Percentiles rank a stretch among this genome's conserved stretches.
These are phyloP conservation scores for Blastosporella zonata DNA, from an alignment of 1,284 basidiomycete genomes.

Conservation along the genomic window DNA sequence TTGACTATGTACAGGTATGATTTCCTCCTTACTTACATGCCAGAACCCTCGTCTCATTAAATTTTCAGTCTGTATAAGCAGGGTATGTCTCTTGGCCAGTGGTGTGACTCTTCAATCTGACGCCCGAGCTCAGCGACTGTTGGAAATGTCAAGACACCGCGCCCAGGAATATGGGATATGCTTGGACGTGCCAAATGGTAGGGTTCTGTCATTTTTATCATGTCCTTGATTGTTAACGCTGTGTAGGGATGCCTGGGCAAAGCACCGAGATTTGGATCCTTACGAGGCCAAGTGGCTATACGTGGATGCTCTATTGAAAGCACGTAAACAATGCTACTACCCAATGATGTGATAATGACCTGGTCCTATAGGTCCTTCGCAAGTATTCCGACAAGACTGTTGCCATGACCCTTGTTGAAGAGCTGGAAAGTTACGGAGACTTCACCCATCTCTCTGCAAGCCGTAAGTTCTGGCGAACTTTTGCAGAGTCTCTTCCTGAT, in stretches of 20 bases:
- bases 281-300: slow-evolving; percentile 89
- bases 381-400: slow-evolving; percentile 83
- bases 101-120: slow-evolving; percentile 14
- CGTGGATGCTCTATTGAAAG: slow-evolving; percentile 85
- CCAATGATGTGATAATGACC: not conserved
- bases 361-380: slow-evolving; percentile 59
- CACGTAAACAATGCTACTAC: slow-evolving; percentile 27
- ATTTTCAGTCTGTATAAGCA: slow-evolving; percentile 80
- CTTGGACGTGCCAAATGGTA: slow-evolving; percentile 94
- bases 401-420: slow-evolving; percentile 73
- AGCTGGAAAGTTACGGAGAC: slow-evolving; percentile 80
- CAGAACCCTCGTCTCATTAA: slow-evolving; percentile 4
- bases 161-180: slow-evolving; percentile 92
- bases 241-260: slow-evolving; percentile 90
- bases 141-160: slow-evolving; percentile 76
- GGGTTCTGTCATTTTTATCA: slow-evolving; percentile 16
- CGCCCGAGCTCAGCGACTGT: slow-evolving; percentile 64
- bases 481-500: slow-evolving; percentile 7
- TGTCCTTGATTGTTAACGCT: slow-evolving; percentile 23
- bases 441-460: slow-evolving; percentile 68
- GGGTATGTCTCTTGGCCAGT: slow-evolving; percentile 47
- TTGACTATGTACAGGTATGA: slow-evolving; percentile 85
- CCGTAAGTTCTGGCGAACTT: slow-evolving; percentile 42
- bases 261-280: slow-evolving; percentile 77
- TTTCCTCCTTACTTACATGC: not conserved